Conservation (phyloP, 2,329 filamentous ascomycete genomes). For the Colletotrichum sp. region DNA sequence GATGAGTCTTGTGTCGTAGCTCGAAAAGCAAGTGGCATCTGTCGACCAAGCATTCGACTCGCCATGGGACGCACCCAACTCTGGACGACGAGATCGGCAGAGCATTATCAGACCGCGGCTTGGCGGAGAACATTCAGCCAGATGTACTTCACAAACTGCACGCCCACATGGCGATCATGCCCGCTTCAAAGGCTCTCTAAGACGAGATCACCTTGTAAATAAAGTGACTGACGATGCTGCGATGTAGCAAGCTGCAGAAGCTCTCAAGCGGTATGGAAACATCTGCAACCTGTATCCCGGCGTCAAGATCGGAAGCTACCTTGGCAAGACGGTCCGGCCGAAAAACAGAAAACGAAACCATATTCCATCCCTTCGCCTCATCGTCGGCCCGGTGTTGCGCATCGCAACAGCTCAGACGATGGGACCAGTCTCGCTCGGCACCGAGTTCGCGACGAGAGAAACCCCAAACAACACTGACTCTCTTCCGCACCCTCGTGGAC, state of each 20-base stretch:
- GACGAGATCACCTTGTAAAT: neutral
- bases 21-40: neutral
- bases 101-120: neutral
- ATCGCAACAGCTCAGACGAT: neutral
- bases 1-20: neutral
- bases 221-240: neutral
- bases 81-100: neutral
- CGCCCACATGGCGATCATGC: neutral
- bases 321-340: neutral
- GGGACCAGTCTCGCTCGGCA: neutral
- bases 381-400: neutral
- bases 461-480: neutral
- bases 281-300: neutral
- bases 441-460: neutral
- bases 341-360: neutral
- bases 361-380: neutral
- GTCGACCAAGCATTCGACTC: neutral
- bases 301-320: no score
- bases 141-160: neutral
- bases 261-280: neutral
- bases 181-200: neutral
- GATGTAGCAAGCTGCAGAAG: neutral
- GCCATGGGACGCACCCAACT: neutral
- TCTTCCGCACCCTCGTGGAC: neutral
- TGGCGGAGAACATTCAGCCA: neutral